Percentiles rank a stretch among this genome's conserved stretches.
phyloP scores from a whole-genome alignment of 768 basidiomycete genomes.

The Kwoniella bestiolae region DNA sequence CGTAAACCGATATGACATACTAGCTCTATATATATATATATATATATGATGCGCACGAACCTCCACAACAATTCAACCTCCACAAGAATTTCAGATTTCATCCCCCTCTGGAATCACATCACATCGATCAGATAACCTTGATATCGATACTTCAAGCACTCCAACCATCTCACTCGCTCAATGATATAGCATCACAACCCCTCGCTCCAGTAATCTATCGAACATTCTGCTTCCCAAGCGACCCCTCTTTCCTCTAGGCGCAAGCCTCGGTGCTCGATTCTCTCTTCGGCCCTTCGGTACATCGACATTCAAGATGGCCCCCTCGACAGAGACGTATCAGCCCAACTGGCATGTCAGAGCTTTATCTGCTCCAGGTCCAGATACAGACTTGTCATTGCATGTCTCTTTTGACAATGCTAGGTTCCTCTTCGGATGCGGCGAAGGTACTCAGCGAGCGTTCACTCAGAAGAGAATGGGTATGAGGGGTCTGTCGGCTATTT shows the following conservation, averaged over 20 bases:
- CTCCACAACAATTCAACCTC: neutral
- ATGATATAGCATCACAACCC: conserved; percentile 9
- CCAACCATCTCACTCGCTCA: neutral
- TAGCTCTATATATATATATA: too few species aligned
- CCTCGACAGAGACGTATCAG: conserved; percentile 23
- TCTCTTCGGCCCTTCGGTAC: conserved; percentile 1
- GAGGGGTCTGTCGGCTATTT: conserved; percentile 71
- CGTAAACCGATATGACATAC: too few species aligned
- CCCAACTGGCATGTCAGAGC: conserved; percentile 50
- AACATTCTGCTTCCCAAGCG: conserved; percentile 8
- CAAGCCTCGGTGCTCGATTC: conserved; percentile 6
- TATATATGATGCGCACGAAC: neutral
- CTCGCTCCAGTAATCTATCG: conserved; percentile 3
- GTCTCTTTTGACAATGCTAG: conserved; percentile 76
- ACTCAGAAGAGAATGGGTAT: conserved; percentile 70
- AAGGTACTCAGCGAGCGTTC: conserved; percentile 76
- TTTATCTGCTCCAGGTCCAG: conserved; percentile 59
- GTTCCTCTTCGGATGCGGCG: conserved; percentile 86
- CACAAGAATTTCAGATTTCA: neutral
- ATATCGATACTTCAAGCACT: too few species aligned
- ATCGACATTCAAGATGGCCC: conserved; percentile 15
- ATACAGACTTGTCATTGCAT: conserved; percentile 79
- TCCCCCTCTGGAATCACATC: too few species aligned
- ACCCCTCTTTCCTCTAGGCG: neutral
- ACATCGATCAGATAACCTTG: neutral